Base-by-base conservation (phyloP, 768 basidiomycete genomes). In the Leccinum variicolor region DNA sequence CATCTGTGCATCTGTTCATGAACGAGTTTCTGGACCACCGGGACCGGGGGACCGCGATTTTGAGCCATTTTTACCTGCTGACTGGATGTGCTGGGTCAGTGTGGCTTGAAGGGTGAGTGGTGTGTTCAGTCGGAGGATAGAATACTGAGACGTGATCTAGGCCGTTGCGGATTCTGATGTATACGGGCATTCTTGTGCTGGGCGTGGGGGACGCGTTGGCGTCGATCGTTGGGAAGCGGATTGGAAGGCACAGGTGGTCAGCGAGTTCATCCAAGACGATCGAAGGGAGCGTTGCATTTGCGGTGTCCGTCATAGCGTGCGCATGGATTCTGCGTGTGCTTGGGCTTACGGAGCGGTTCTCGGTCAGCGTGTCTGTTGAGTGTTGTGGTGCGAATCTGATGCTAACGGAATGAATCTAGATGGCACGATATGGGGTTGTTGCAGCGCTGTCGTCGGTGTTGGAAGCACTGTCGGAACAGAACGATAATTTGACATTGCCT, bases 401-500 rank as follows among this genome's bases (percentile, higher is more conserved):
- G 56, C 58, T 74, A 55, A 73, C 45, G 33, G 31, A n/a, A 49
- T 57, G 56, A 53, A 61, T 58, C 56, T 73, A 95, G 94, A 81
- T 81, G 48, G 61, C 75, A 47, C 79, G 86, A 25, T 98, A 95
- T 71, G 71, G 79, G 14, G 63, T 80, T 47, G 85, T 89, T 29
- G 79, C 86, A 28, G 71, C 74, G n/a, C 68, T 90, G 43, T 79
- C 90, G 4, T 85, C 86, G 3, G 70, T 92, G 45, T 79, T 98
- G 62, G 97, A 99, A 75, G 97, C 94, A 15, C 73, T 94, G 56
- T 93, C 92, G 19, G 88, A 89, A 68, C 97, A 99, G 75, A 98
- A 98, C 74, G 97, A 99, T 75, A 99, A 99, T 74, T 79, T 99
- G 63, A 93, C 92, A 43, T 77, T 99, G 60, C 96, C 97, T n/a